These are phyloP conservation scores for Epicoccum nigrum DNA, from an alignment of 2,329 filamentous ascomycete species.

Conservation along the genomic window DNA sequence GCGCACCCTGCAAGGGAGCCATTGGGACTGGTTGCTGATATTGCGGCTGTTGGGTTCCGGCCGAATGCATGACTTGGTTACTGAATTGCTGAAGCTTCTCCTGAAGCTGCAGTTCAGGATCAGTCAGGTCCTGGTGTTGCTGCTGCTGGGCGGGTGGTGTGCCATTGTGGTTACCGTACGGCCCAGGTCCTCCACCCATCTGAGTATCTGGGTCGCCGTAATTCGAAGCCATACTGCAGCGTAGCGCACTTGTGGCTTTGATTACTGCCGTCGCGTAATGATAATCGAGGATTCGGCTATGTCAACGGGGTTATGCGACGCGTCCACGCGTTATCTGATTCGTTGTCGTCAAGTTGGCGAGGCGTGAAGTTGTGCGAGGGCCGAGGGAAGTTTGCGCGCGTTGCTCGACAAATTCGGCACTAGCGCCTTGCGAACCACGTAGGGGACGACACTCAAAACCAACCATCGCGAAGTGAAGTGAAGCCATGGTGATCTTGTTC, in stretches of 20 bases:
- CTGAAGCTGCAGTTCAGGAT: slow-evolving; percentile 43
- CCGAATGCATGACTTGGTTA: slow-evolving; percentile 41
- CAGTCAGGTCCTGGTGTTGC: slow-evolving; percentile 39
- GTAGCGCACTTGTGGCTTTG: slow-evolving; percentile 17
- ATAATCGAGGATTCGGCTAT: background rate
- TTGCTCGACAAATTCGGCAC: slow-evolving; percentile 40
- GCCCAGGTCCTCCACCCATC: slow-evolving; percentile 39
- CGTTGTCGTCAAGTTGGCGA: slow-evolving; percentile 29
- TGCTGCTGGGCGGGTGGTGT: slow-evolving; percentile 42
- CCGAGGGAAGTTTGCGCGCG: slow-evolving; percentile 38
- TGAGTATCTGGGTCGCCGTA: slow-evolving; percentile 46
- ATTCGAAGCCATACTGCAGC: slow-evolving; percentile 35
- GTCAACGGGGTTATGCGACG: slow-evolving; percentile 3
- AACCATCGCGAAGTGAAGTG: background rate
- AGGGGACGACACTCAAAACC: slow-evolving; percentile 7
- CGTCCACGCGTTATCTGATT: slow-evolving; percentile 19
- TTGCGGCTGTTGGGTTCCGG: slow-evolving; percentile 35
- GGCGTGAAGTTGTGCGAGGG: slow-evolving; percentile 26
- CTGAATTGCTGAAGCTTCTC: slow-evolving; percentile 46
- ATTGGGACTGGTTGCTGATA: slow-evolving; percentile 37
- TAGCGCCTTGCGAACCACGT: slow-evolving; percentile 33
- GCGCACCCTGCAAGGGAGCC: slow-evolving; percentile 35
- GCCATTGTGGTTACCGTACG: slow-evolving; percentile 46
- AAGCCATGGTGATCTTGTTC: slow-evolving; percentile 9
- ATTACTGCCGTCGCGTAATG: slow-evolving; percentile 24